A percentile compares a stretch with the other conserved stretches of the same genome.
Evolutionary conservation across 1,284 basidiomycete species (phyloP).

Genomic region (Paramarasmius palmivorus): DNA sequence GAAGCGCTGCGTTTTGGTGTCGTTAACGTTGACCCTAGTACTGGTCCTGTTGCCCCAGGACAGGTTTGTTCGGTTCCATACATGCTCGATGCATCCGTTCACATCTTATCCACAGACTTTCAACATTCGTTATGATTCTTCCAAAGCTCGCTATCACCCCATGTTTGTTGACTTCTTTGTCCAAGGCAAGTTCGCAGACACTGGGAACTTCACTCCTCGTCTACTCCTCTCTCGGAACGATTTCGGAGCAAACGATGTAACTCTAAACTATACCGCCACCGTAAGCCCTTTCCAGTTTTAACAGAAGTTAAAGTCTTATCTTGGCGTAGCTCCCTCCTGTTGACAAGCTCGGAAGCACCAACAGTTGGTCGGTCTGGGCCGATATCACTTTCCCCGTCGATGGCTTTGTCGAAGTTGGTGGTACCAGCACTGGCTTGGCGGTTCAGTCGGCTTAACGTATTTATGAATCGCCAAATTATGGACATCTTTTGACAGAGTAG

Average conservation of each 20-base stretch:
- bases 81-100: not conserved
- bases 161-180: not conserved
- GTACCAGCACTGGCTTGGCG: not conserved
- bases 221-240: not conserved
- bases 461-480: not conserved
- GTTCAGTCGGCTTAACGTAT: not conserved
- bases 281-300: not conserved
- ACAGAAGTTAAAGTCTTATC: not conserved
- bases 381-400: not conserved
- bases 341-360: not conserved
- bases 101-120: not conserved
- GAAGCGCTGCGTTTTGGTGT: not conserved
- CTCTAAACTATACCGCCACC: not conserved
- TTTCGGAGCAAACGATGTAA: not conserved
- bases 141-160: not conserved
- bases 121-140: not conserved
- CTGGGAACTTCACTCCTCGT: not conserved
- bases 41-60: not conserved
- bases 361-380: conserved; percentile 3
- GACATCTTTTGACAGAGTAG: not conserved
- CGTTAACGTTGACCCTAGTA: not conserved
- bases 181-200: not conserved
- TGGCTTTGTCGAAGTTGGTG: not conserved
- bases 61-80: not conserved
- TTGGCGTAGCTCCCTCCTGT: not conserved